Conservation (phyloP, 2,329 filamentous ascomycete species). For the Echinosphaeria canescens region DNA sequence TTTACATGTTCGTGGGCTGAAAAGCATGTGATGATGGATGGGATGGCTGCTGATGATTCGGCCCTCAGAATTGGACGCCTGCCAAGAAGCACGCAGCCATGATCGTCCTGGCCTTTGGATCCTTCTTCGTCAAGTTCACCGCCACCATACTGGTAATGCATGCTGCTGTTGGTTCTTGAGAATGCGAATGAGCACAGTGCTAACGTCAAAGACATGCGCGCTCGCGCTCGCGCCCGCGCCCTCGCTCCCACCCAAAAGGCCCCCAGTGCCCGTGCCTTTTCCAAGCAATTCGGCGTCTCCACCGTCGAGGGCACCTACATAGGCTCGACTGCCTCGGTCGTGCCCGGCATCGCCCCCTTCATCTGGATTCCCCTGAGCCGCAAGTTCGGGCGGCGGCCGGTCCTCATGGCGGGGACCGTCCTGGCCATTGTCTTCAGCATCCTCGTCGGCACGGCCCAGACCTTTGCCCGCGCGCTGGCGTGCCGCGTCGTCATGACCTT, state of each 20-base stretch:
- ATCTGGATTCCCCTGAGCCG: conserved; percentile 6
- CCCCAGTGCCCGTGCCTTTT: conserved; percentile 3
- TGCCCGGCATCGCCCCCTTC: conserved; percentile 4
- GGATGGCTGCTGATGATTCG: background rate
- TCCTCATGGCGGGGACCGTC: conserved; percentile 4
- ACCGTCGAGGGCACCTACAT: conserved; percentile 4
- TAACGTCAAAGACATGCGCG: too few relatives aligned
- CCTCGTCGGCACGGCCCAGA: conserved; percentile 3
- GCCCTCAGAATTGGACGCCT: conserved; percentile 4
- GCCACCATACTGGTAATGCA: conserved; percentile 3
- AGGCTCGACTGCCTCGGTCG: conserved; percentile 3
- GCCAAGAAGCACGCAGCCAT: conserved; percentile 4
- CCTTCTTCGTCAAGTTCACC: conserved; percentile 5
- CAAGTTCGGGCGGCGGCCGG: conserved; percentile 5
- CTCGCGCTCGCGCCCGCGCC: too few relatives aligned
- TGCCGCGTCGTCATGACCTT: conserved; percentile 5
- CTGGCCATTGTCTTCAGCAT: conserved; percentile 3
- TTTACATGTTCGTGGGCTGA: too few relatives aligned
- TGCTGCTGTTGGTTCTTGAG: too few relatives aligned
- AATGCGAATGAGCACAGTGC: too few relatives aligned
- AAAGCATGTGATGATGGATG: background rate
- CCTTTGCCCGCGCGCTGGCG: conserved; percentile 2
- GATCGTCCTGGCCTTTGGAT: conserved; percentile 4
- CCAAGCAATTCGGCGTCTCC: conserved; percentile 2
- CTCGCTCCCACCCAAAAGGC: conserved; percentile 1